A percentile compares a stretch with the other conserved stretches of the same genome.
These are phyloP conservation scores for thale cress (Arabidopsis thaliana) DNA, from an alignment of 345 rosid species.

Conservation along the genomic window TAIR10.1 NC_003074.8:16825501-16826000, in stretches of 20 bases:
- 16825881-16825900: conserved; percentile 18
- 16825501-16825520: neutral
- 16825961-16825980: no score
- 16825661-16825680: neutral
- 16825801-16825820: conserved; percentile 19
- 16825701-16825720: no score
- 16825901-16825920: conserved; percentile 29
- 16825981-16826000: no score
- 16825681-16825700: conserved; percentile 30
- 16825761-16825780: neutral
- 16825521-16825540: conserved; percentile 25
- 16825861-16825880: neutral
- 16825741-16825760: conserved; percentile 23
- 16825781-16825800: neutral
- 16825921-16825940: conserved; percentile 23
- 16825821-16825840: conserved; percentile 1
- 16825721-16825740: neutral
- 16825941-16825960: neutral
- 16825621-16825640: neutral
- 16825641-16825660: neutral
- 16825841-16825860: conserved; percentile 19
- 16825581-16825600: conserved; percentile 18
- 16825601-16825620: conserved; percentile 4
- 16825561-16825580: conserved; percentile 6
- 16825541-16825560: conserved; percentile 39